Evolutionary conservation across 176 grass and related monocot species (phyloP).

Genomic region (Aegilops longissima): DNA sequence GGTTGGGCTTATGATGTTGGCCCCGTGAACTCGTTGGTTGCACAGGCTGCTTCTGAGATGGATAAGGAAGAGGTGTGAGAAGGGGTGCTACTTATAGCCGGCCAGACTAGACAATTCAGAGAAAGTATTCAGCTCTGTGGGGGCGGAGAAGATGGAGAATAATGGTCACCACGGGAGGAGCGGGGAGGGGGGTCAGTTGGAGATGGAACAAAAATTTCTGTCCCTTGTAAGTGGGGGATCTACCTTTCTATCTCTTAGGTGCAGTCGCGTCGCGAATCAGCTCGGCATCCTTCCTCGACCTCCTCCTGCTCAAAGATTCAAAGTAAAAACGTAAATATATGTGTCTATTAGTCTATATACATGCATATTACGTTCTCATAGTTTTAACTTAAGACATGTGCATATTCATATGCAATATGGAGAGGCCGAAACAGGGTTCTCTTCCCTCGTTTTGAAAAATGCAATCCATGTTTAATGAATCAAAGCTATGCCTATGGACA

Average conservation of each 20-base stretch:
- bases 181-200: not conserved
- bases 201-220: constrained; percentile 36
- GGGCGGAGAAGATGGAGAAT: not conserved
- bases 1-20: not conserved
- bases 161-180: not conserved
- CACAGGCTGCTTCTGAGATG: constrained; percentile 10
- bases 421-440: not conserved
- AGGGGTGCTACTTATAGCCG: constrained; percentile 36
- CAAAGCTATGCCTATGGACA: not conserved
- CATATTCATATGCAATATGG: not conserved
- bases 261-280: constrained; percentile 22
- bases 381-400: not conserved
- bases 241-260: constrained; percentile 44
- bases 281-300: constrained; percentile 26
- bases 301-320: constrained; percentile 22
- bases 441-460: not conserved
- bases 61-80: not conserved
- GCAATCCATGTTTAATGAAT: not conserved
- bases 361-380: not conserved
- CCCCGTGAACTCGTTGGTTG: not conserved
- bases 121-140: not conserved
- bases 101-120: not conserved
- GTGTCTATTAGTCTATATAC: not conserved
- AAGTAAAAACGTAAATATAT: not conserved
- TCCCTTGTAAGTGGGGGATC: constrained; percentile 45